These are phyloP conservation scores for Raphanus hybrid DNA, from an alignment of 441 rosid genomes.

Conservation along the genomic window DNA sequence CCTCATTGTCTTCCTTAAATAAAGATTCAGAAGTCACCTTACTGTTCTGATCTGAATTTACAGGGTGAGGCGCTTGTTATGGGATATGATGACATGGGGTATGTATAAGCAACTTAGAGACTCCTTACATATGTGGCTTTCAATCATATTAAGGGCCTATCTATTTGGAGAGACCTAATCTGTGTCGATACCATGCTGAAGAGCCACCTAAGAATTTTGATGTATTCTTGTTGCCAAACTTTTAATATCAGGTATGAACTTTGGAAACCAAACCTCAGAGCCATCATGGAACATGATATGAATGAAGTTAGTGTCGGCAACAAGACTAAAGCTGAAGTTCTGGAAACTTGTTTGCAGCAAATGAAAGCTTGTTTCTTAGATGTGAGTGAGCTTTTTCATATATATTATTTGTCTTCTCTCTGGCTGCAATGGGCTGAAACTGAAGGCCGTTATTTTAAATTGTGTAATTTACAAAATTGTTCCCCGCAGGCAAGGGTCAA, in stretches of 20 bases:
- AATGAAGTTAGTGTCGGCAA: conserved; percentile 86
- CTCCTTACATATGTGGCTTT: conserved; percentile 19
- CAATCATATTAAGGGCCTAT: conserved; percentile 8
- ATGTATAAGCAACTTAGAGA: conserved; percentile 43
- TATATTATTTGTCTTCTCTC: conserved; percentile 14
- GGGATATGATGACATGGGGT: conserved; percentile 99
- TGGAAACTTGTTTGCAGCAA: conserved; percentile 88
- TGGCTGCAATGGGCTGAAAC: conserved; percentile 21
- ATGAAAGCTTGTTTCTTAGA: conserved; percentile 98
- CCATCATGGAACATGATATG: conserved; percentile 96
- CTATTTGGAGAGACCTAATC: conserved; percentile 19
- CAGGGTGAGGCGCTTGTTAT: conserved; percentile 99
- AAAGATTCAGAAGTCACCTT: conserved; percentile 19
- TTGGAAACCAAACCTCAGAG: conserved; percentile 98
- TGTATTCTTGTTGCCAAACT: conserved; percentile 21
- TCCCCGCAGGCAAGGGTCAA: conserved; percentile 75
- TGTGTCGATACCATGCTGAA: conserved; percentile 21
- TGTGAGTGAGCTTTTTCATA: conserved; percentile 54
- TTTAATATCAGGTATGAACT: conserved; percentile 72
- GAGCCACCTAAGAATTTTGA: conserved; percentile 17
- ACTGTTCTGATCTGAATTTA: conserved; percentile 39
- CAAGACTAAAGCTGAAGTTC: conserved; percentile 83
- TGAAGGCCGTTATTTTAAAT: conserved; percentile 6
- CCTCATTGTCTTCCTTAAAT: conserved; percentile 6
- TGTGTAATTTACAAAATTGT: conserved; percentile 26